Evolutionary conservation across 2,329 filamentous ascomycete species (phyloP).

Genomic region (Sarocladiaceae sp.): DNA sequence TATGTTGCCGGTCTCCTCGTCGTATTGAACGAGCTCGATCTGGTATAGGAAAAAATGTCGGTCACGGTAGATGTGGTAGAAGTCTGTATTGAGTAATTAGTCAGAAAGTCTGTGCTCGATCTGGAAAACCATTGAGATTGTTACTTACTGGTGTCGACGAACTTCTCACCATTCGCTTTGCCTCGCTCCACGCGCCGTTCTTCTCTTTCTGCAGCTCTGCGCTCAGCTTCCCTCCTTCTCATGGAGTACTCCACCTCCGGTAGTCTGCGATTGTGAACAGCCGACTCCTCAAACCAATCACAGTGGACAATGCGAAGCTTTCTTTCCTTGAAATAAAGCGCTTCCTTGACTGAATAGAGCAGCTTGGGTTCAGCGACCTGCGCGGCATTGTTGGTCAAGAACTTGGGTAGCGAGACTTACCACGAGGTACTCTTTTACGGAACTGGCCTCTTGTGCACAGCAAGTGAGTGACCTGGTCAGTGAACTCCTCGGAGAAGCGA

Average conservation of each 20-base stretch:
- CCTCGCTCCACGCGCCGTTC: slow-evolving; percentile 31
- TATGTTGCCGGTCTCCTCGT: slow-evolving; percentile 34
- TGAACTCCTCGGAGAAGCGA: slow-evolving; percentile 45
- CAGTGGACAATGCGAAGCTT: slow-evolving; percentile 37
- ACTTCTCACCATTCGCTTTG: slow-evolving; percentile 34
- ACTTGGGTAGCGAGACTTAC: slow-evolving; percentile 20
- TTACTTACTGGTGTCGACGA: slow-evolving; percentile 48
- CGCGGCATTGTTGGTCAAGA: no score
- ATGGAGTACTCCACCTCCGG: slow-evolving; percentile 39
- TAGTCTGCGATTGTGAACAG: slow-evolving; percentile 24
- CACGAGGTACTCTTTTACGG: slow-evolving; percentile 35
- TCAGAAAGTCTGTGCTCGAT: no score
- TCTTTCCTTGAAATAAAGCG: slow-evolving; percentile 19
- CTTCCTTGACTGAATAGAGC: slow-evolving; percentile 15
- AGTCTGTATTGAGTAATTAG: slow-evolving; percentile 32
- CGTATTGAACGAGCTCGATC: slow-evolving; percentile 54
- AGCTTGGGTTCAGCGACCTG: no score
- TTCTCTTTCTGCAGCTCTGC: slow-evolving; percentile 26
- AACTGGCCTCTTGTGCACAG: slow-evolving; percentile 62
- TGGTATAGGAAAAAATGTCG: slow-evolving; percentile 58
- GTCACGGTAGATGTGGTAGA: slow-evolving; percentile 65
- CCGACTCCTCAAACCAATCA: slow-evolving; percentile 51
- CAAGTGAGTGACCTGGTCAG: slow-evolving; percentile 64
- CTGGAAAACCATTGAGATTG: no score
- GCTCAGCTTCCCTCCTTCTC: slow-evolving; percentile 22